Evolutionary conservation across 2,329 filamentous ascomycete genomes (phyloP).

Genomic region (Calonectria ilicicola): DNA sequence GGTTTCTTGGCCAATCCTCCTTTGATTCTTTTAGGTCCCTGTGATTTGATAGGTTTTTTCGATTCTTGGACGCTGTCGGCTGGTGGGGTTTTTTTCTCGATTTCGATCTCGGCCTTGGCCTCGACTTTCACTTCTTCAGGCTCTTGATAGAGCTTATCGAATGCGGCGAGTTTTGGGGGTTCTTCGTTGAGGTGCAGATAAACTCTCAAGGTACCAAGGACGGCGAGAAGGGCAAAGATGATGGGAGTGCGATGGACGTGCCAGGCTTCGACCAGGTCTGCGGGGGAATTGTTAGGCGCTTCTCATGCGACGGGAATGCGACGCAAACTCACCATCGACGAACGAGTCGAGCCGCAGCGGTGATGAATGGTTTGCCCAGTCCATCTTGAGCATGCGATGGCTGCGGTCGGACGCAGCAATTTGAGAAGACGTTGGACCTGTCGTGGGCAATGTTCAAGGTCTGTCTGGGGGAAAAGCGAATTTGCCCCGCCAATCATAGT

Average conservation of each 20-base stretch:
- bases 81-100: slow-evolving; percentile 32
- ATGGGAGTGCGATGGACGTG: slow-evolving; percentile 60
- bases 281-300: slow-evolving; percentile 21
- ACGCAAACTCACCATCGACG: slow-evolving; percentile 38
- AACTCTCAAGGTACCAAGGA: slow-evolving; percentile 54
- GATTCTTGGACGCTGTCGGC: slow-evolving; percentile 35
- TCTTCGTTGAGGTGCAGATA: slow-evolving; percentile 55
- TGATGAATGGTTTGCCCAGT: slow-evolving; percentile 40
- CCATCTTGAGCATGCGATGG: slow-evolving; percentile 34
- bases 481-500: slow-evolving; percentile 40
- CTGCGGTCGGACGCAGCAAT: slow-evolving; percentile 10
- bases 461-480: slow-evolving; percentile 37
- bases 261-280: slow-evolving; percentile 58
- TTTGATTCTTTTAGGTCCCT: slow-evolving; percentile 63
- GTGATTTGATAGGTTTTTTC: slow-evolving; percentile 47
- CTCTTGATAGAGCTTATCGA: slow-evolving; percentile 52
- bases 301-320: neutral
- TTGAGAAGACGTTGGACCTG: slow-evolving; percentile 12
- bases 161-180: slow-evolving; percentile 47
- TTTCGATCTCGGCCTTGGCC: neutral
- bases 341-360: slow-evolving; percentile 40
- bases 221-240: slow-evolving; percentile 52
- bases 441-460: slow-evolving; percentile 10
- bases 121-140: slow-evolving; percentile 16
- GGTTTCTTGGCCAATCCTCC: slow-evolving; percentile 52